Conservation (phyloP, 768 basidiomycete species). For the Podaxis mareebaensis region DNA sequence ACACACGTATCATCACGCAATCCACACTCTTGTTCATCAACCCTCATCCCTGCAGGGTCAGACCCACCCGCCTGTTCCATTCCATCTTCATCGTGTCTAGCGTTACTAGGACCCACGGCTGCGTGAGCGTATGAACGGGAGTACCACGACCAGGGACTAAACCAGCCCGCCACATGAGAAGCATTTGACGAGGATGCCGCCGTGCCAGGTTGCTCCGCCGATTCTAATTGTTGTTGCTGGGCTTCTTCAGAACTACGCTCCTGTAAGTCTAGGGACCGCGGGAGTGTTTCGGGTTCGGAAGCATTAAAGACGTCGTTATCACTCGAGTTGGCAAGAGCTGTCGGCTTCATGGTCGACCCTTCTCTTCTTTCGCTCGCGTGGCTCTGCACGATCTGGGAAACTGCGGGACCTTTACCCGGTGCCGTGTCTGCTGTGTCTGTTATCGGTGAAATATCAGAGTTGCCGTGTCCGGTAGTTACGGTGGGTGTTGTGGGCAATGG, state of each 20-base stretch:
- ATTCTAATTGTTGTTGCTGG: not conserved
- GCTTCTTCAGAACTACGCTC: constrained; percentile 12
- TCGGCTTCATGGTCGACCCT: not conserved
- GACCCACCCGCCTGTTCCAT: not conserved
- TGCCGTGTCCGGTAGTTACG: not conserved
- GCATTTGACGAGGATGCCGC: not conserved
- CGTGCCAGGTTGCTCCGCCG: constrained; percentile 6
- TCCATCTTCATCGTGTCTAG: not conserved
- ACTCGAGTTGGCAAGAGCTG: not conserved
- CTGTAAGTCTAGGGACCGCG: constrained; percentile 8
- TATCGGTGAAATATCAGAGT: not conserved
- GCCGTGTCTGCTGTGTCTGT: not conserved
- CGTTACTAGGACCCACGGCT: constrained; percentile 1
- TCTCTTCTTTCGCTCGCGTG: constrained; percentile 10
- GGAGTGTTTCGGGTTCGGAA: not conserved
- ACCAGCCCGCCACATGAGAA: constrained; percentile 3
- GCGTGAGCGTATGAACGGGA: not conserved
- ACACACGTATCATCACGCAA: not conserved
- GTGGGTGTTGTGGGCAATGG: not conserved
- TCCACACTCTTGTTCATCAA: not conserved
- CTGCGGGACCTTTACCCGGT: constrained; percentile 8
- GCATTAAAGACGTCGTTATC: constrained; percentile 9
- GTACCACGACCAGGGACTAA: constrained; percentile 15
- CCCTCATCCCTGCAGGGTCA: constrained; percentile 5
- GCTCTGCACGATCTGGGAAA: not conserved